Base-by-base conservation (phyloP, 176 grass and related monocot genomes). In the sorghum (Sorghum bicolor) region DNA sequence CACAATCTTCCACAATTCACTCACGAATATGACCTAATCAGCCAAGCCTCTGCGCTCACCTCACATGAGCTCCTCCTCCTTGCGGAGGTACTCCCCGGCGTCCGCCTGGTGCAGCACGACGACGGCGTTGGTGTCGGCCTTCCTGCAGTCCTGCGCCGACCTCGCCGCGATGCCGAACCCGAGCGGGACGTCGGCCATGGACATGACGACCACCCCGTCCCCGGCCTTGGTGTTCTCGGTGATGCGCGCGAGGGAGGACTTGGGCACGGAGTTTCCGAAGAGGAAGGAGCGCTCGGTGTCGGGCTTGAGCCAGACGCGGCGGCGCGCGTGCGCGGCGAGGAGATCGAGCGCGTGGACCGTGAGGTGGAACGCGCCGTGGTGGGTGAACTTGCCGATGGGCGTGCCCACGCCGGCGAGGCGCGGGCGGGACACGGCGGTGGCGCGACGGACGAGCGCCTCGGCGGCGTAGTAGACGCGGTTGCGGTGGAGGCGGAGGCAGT, bases 401-500 rank as follows among this genome's bases (percentile, higher is more conserved):
- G 89, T 92, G 30, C 95, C 95, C 25, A 97, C 74, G 41, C 65
- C 85, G 22, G 87, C 86, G 24, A 97, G 94, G 69, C 91, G 84
- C 73, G 48, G 78, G 48, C 94, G 92, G 14, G 92, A 31, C 0
- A 97, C 48, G 84, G 83, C 74, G 64, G 83, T 94, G 70, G 92
- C 88, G 80, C 90, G 94, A 15, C 84, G 86, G 31, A 97, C 88
- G 26, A 97, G 90, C 8, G 90, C 85, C 82, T 97, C 92, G 25
- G 88, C 79, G 72, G 95, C 88, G 38, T 97, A 93, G 82, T 89
- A 94, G 52, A 97, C 92, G 72, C 92, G 92, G 76, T 95, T 98
- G 76, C 91, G 94, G 88, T 98, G 90, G 50, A 98, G 92, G 64
- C 95, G 79, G 72, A 98, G 84, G 90, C 90, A 94, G 90, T 94